Conservation (phyloP, 352 stramenopile species). For the Pythium volutum region DNA sequence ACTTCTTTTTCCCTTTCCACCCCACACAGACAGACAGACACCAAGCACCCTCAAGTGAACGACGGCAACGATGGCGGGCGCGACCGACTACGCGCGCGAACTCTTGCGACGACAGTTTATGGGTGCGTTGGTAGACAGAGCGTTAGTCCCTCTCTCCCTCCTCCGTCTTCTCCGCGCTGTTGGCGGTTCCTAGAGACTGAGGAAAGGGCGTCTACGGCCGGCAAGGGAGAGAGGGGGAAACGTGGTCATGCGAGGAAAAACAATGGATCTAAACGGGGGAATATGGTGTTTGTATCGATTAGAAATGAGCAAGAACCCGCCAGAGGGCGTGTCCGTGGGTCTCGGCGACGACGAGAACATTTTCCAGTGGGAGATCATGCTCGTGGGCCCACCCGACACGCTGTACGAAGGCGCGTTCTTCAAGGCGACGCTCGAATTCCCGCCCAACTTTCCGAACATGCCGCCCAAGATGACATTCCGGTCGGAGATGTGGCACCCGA, state of each 20-base stretch:
- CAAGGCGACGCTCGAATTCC: conserved; percentile 97
- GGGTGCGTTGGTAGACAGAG: conserved; percentile 44
- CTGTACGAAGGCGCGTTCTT: conserved; percentile 98
- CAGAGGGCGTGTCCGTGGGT: conserved; percentile 97
- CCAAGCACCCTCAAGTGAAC: too few relatives aligned
- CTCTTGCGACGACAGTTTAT: conserved; percentile 80
- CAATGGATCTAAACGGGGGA: neutral
- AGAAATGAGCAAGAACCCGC: conserved; percentile 98
- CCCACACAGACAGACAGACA: conserved; percentile 7
- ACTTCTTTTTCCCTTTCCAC: conserved; percentile 23
- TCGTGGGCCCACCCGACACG: conserved; percentile 94
- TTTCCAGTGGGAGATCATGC: conserved; percentile 98
- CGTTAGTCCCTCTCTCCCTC: neutral
- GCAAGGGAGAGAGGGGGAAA: neutral
- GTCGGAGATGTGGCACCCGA: conserved; percentile 99
- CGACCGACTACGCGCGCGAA: conserved; percentile 70
- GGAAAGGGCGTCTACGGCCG: neutral
- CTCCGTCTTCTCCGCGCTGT: too few relatives aligned
- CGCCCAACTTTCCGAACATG: conserved; percentile 98
- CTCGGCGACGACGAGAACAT: conserved; percentile 98
- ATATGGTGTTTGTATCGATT: conserved; percentile 10
- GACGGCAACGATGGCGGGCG: conserved; percentile 16
- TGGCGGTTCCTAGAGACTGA: neutral
- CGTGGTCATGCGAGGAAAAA: neutral
- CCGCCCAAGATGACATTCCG: conserved; percentile 98